Evolutionary conservation across 2,329 filamentous ascomycete species (phyloP), one percentile per base, ranked within the genome.

Genomic region (Pseudogymnoascus pannorum): DNA sequence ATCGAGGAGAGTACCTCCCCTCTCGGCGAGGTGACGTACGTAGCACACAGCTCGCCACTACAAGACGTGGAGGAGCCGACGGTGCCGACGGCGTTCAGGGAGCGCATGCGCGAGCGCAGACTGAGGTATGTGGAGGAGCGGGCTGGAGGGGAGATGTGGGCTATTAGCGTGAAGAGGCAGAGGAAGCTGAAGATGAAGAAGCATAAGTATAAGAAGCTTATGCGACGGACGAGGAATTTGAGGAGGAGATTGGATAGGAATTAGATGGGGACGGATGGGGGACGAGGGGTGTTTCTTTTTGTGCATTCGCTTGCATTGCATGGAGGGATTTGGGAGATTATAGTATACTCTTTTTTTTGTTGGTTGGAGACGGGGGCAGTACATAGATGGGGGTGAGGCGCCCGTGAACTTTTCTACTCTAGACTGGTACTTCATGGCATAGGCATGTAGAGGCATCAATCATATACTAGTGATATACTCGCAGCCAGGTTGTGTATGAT

Each of bases 201-300:
- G 85, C 93, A 97, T 84, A 99, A 99, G 87, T 96, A 96, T 78
- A 97, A 97, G 92, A 99, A 99, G 85, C 81, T 97, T 68, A 92
- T 96, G 89, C 90, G 88, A 81, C 84, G 86, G 76, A 97, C 93
- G 72, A 86, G 93, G 74, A 93, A 91, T 73, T 76, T 92, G 79
- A 87, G 93, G 73, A 86, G 92, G 73, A 96, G 92, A 59, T 66
- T 72, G 64, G 71, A 72, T 65, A 68, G 71, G 62, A 72, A 70
- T 64, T 72, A 72, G 68, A 68, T 58, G 60, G 40, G 40, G 38
- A 42, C 22, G 18, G 8, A 14, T 36, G n/a, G n/a, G n/a, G n/a
- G n/a, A n/a, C n/a, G 33, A 36, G 33, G 38, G 7, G 18, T 42
- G 20, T 44, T 44, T 22, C 20, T 44, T 44, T 44, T 44, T 44